phyloP scores from a whole-genome alignment of 805 yeast species.

The Yamadazyma laniorum region DNA sequence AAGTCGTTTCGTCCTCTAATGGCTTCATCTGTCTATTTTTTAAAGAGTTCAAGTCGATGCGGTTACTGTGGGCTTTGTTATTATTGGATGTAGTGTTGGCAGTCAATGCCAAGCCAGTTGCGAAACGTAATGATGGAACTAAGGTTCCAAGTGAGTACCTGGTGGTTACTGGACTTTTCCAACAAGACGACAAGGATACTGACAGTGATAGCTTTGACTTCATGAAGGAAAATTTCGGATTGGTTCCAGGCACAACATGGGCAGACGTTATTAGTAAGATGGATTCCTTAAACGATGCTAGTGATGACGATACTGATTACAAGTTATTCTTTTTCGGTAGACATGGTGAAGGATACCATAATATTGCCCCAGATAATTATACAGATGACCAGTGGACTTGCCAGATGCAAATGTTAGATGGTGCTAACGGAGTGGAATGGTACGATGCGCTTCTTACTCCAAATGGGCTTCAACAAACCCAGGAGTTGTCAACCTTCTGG shows the following conservation, averaged over 20 bases:
- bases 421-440: slow-evolving; percentile 26
- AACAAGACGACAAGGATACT: slow-evolving; percentile 17
- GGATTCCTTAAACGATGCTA: slow-evolving; percentile 11
- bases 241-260: slow-evolving; percentile 22
- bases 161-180: slow-evolving; percentile 18
- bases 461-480: slow-evolving; percentile 20
- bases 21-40: too few species aligned
- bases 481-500: slow-evolving; percentile 17
- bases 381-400: slow-evolving; percentile 24
- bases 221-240: slow-evolving; percentile 20
- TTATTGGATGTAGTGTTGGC: neutral
- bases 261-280: slow-evolving; percentile 17
- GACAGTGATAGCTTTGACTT: slow-evolving; percentile 15
- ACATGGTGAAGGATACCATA: slow-evolving; percentile 37
- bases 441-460: slow-evolving; percentile 30
- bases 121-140: too few species aligned
- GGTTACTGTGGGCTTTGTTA: neutral
- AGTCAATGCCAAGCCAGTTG: too few species aligned
- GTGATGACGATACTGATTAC: slow-evolving; percentile 12
- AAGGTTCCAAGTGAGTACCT: slow-evolving; percentile 10
- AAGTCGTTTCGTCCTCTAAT: too few species aligned
- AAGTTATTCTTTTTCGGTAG: slow-evolving; percentile 30
- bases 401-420: slow-evolving; percentile 23
- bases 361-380: slow-evolving; percentile 21
- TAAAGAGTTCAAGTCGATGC: too few species aligned